Evolutionary conservation across 495 filamentous ascomycete species (phyloP), one percentile per base, ranked within the genome.

Genomic region (Clavariopsis aquatica): DNA sequence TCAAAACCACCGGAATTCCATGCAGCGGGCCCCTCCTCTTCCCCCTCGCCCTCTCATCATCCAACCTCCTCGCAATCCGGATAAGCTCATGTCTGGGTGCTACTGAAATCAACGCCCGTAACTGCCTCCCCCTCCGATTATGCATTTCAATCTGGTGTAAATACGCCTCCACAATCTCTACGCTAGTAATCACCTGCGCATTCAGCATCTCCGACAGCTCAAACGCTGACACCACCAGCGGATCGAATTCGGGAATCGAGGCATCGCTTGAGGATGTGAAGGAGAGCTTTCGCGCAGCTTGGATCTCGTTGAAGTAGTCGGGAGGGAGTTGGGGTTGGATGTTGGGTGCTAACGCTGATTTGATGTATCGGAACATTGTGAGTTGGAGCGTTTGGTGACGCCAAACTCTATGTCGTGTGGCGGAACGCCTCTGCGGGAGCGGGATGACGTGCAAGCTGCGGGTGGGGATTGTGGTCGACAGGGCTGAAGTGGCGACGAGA

Each of bases 71-170:
- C 22, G 78, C 80, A 24, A 58, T 63, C 20, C 69, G 55, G 0
- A 78, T 60, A 0, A 78, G 57, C 10, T 74, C 52, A 17, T 72
- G 69, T 62, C 54, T 65, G 0, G 80, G 74, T 5, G 77, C 70
- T 23, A 71, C 66, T 9, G 70, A 69, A 46, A 79, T 80, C 49
- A 81, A 59, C 6, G 76, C 78, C 53, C 74, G 72, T 19, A 81
- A 68, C 9, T 71, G 65, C 20, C 68, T 17, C 9, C 68, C 68
- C 57, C 65, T 57, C 55, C 75, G 66, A 55, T 84, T 78, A 63
- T 84, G 76, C 8, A 64, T 65, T 5, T 78, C 72, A 36, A 86
- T 85, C 59, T 83, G 83, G 0, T 56, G 63, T 12, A 86, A 66
- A 65, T 84, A 87, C 49, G 72, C 69, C 29, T 74, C 67, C 0